Evolutionary conservation across 2,329 filamentous ascomycete genomes (phyloP).

Genomic region (Zalaria obscura): DNA sequence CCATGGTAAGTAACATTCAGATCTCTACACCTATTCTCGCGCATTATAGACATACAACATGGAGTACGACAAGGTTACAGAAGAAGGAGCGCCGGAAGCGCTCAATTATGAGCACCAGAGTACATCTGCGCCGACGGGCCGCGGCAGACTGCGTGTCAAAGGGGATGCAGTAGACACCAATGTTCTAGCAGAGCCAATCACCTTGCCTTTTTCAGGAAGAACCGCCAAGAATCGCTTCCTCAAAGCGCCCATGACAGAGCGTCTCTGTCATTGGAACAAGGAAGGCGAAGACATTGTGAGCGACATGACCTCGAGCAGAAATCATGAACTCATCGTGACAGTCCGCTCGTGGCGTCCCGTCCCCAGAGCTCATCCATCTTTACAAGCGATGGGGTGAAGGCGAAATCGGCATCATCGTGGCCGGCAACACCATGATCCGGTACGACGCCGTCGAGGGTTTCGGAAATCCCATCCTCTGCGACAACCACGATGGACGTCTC

Average conservation of each 20-base stretch:
- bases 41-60: conserved; percentile 3
- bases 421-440: conserved; percentile 16
- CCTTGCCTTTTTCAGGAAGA: conserved; percentile 15
- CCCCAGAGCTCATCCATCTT: conserved; percentile 11
- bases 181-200: conserved; percentile 10
- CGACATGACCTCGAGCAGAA: too few species aligned
- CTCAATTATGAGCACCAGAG: conserved; percentile 10
- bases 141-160: conserved; percentile 12
- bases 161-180: conserved; percentile 11
- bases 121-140: conserved; percentile 4
- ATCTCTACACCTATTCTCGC: too few species aligned
- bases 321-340: too few species aligned
- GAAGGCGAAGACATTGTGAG: conserved; percentile 9
- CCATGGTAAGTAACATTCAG: too few species aligned
- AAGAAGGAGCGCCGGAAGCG: conserved; percentile 8
- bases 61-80: conserved; percentile 12
- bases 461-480: conserved; percentile 15
- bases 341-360: conserved; percentile 12
- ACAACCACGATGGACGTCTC: conserved; percentile 13
- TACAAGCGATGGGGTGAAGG: conserved; percentile 17
- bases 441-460: conserved; percentile 17
- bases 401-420: conserved; percentile 15
- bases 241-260: conserved; percentile 18
- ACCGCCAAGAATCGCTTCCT: conserved; percentile 16
- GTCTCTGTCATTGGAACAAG: conserved; percentile 14